Evolutionary conservation across 805 yeast species (phyloP), one percentile per base, ranked within the genome.

Genomic region (Sungouiella thailandica): DNA sequence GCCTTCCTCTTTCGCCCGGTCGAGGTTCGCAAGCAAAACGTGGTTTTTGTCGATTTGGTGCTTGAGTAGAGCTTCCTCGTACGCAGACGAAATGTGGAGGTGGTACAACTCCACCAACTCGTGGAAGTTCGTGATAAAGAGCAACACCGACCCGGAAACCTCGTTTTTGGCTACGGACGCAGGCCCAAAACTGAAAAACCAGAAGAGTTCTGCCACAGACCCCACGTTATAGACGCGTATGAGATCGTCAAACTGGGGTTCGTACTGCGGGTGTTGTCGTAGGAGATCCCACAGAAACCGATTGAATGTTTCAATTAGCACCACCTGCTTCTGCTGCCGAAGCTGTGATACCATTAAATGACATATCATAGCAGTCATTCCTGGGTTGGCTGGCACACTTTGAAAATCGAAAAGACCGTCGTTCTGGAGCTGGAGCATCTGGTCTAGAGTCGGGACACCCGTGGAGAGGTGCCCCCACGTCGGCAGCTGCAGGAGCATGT

Each of bases 381-480:
- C 55, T 10, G 35, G 28, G 39, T 55, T 49, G 3, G 54, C 52
- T 3, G 71, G 68, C n/a, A 61, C 59, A 2, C 60, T 39, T 41
- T 64, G 70, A 39, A 64, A 44, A 36, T 65, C 70, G 31, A 55
- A 53, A 6, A 65, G 42, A 8, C 62, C 59, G 27, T 41, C 47
- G 23, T 36, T 29, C 17, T 42, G 48, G 16, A 40, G 29, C 25
- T 47, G 36, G 12, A 62, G 43, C 24, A 46, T 38, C 28, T 38
- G 41, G 34, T 65, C 68, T 11, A 64, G 40, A 13, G 58, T 32
- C 1, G 57, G 50, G 11, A 62, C 34, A 13, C 53, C 51, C 0
- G 66, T 57, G 1, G 57, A 32, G 14, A 62, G 36, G 29, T 55
- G 59, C 17, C 35, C 24, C 53, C 52, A 55, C 15, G 39, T 46